Evolutionary conservation across 2,329 filamentous ascomycete species (phyloP).

Genomic region (Onygenales sp.): DNA sequence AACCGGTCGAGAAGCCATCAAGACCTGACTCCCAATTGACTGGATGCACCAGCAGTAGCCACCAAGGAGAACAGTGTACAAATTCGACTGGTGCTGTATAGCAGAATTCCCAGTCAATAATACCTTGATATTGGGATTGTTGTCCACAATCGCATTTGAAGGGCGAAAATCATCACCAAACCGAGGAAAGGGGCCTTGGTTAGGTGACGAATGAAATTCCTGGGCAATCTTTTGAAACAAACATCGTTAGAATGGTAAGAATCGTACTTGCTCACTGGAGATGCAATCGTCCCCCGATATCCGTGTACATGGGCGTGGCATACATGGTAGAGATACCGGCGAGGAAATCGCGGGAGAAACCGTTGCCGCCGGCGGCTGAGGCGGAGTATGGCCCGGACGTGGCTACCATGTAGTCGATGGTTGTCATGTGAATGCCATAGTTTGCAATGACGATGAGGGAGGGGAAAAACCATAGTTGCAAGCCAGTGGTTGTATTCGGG

Average conservation of each 20-base stretch:
- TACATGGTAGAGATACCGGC: constrained; percentile 52
- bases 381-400: constrained; percentile 54
- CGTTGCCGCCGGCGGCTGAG: constrained; percentile 56
- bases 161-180: constrained; percentile 16
- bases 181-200: constrained; percentile 13
- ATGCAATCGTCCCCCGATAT: constrained; percentile 35
- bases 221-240: constrained; percentile 28
- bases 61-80: constrained; percentile 11
- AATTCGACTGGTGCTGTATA: constrained; percentile 12
- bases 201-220: constrained; percentile 8
- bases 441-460: constrained; percentile 52
- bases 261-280: constrained; percentile 50
- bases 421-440: constrained; percentile 48
- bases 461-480: constrained; percentile 50
- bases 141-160: constrained; percentile 15
- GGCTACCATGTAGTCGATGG: constrained; percentile 58
- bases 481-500: constrained; percentile 49
- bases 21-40: constrained; percentile 11
- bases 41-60: constrained; percentile 11
- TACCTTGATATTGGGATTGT: constrained; percentile 7
- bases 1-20: constrained; percentile 12
- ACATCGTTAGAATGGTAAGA: constrained; percentile 32
- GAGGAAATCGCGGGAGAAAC: constrained; percentile 53
- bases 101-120: constrained; percentile 18
- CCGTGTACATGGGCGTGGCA: constrained; percentile 39